A percentile compares a stretch with the other conserved stretches of the same genome.
Evolutionary conservation across 2,329 filamentous ascomycete genomes (phyloP).

Genomic region (Trichoderma sp.): DNA sequence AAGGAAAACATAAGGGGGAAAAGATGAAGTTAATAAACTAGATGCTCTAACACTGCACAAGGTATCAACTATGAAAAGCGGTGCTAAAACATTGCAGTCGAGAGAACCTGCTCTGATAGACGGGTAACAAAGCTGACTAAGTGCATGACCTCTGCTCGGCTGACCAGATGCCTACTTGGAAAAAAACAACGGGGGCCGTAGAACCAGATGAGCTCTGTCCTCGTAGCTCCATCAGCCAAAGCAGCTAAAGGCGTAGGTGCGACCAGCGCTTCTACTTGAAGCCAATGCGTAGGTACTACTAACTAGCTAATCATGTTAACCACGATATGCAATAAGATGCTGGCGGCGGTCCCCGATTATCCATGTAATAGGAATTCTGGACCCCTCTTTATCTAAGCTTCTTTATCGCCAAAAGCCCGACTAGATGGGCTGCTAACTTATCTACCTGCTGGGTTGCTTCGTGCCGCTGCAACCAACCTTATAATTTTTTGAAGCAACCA

Average conservation of each 20-base stretch:
- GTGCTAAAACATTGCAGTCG: not conserved
- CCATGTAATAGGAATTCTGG: constrained; percentile 14
- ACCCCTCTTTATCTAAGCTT: constrained; percentile 23
- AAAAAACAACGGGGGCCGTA: not conserved
- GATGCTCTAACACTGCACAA: not conserved
- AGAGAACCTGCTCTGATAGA: not conserved
- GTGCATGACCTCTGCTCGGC: constrained; percentile 1
- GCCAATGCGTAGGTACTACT: not conserved
- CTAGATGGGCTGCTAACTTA: constrained; percentile 18
- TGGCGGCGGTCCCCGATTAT: constrained; percentile 18
- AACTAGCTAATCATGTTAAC: not conserved
- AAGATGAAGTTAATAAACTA: no score
- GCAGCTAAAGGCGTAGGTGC: constrained; percentile 6
- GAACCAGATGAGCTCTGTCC: not conserved
- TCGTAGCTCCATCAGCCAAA: not conserved
- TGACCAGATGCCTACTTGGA: constrained; percentile 18
- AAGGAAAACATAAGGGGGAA: no score
- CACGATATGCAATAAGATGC: constrained; percentile 17
- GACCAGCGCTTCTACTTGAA: constrained; percentile 10
- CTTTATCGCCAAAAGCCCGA: constrained; percentile 18
- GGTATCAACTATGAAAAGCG: not conserved
- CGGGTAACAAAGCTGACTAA: constrained; percentile 4
- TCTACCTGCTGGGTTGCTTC: constrained; percentile 9
- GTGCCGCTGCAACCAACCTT: not conserved
- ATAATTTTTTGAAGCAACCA: not conserved